Evolutionary conservation across 441 rosid species (phyloP), one percentile per base, ranked within the genome.

Genomic region (Metrosideros polymorpha): DNA sequence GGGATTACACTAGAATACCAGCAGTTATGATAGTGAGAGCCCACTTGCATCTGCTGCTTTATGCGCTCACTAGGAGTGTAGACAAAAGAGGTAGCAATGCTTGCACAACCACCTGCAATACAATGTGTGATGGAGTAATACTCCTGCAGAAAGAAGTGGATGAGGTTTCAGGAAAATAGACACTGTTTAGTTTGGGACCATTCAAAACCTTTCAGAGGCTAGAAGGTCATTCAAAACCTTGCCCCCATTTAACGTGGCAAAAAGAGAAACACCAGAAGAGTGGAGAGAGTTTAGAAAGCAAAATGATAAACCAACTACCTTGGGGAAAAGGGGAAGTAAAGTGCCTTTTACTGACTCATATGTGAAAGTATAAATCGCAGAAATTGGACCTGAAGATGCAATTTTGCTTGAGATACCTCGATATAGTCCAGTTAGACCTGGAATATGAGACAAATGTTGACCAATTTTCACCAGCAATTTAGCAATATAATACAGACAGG

Each of bases 1-100:
- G 4, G 55, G 29, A 54, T 29, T 39, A 32, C 39, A 87, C 88
- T 71, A 71, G 42, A 82, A 84, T 93, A 97, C 99, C 99, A 96
- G 92, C 98, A 93, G 87, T 93, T 95, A 15, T 92, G 91, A 90
- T 96, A 96, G 90, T 85, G 97, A 49, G 95, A 93, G 91, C 96
- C 93, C 90, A 97, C 94, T 96, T 97, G 99, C 97, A 97, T 94
- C 93, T 95, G 98, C 92, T 97, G 99, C 95, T 97, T 97, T 89
- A 97, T 90, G 84, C 91, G 93, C 89, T 97, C 99, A 85, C 98
- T 97, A 15, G 98, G 99, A 55, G 98, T 96, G 90, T 95, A 97
- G 84, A 97, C 91, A 91, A 94, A 94, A 87, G 99, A 97, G 84
- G 99, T 96, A 71, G 98, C 99, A 85, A 95, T 32, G 85, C 99